Percentiles rank a stretch among this genome's conserved stretches.
phyloP scores from a whole-genome alignment of 257 asterid genomes.

The Solanum phureja region DNA sequence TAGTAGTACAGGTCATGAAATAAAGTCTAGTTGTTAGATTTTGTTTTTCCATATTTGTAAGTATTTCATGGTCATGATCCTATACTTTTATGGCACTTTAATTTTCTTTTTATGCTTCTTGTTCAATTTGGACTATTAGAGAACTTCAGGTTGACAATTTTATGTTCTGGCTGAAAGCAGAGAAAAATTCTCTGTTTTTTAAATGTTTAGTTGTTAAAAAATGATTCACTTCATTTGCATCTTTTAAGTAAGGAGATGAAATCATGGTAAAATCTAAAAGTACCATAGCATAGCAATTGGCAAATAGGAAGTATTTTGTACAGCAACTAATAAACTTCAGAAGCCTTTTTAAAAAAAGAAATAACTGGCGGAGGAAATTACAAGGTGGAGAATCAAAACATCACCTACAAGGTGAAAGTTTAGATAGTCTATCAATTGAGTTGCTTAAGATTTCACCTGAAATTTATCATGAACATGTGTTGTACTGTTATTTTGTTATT shows the following conservation, averaged over 20 bases:
- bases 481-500: background rate
- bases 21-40: background rate
- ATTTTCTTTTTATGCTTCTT: background rate
- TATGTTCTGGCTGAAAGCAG: background rate
- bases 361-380: background rate
- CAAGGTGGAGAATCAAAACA: no score
- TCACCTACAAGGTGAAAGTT: background rate
- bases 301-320: background rate
- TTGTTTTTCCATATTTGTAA: background rate
- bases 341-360: background rate
- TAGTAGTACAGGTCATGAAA: background rate
- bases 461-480: background rate
- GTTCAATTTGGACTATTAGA: background rate
- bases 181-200: background rate
- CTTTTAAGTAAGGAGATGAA: background rate
- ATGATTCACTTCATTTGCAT: background rate
- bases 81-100: background rate
- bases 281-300: background rate
- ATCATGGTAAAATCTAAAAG: background rate
- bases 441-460: background rate
- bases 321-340: background rate
- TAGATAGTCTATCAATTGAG: background rate
- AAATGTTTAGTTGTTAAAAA: background rate
- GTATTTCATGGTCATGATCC: background rate
- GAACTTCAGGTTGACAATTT: background rate